These are phyloP conservation scores for Monilinia laxa DNA, from an alignment of 2,329 filamentous ascomycete genomes.

Conservation along the genomic window DNA sequence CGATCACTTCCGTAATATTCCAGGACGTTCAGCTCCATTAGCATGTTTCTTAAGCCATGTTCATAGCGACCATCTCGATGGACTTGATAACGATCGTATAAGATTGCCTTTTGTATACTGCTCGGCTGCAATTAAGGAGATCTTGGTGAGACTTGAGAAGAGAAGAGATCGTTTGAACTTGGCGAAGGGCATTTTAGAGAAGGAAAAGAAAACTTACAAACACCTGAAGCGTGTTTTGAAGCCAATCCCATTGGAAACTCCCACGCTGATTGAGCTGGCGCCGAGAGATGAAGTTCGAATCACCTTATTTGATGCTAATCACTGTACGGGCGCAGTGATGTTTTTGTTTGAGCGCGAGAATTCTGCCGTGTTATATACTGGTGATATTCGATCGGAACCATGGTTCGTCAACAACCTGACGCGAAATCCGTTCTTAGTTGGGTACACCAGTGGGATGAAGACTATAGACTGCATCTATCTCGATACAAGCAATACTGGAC, in stretches of 20 bases:
- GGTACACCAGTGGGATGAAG: conserved; percentile 67
- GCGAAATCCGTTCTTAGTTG: conserved; percentile 70
- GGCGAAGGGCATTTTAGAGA: conserved; percentile 73
- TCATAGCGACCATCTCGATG: conserved; percentile 84
- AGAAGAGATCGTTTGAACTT: conserved; percentile 80
- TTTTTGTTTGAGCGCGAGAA: conserved; percentile 77
- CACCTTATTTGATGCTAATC: conserved; percentile 87
- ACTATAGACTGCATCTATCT: conserved; percentile 80
- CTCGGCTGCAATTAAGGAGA: conserved; percentile 76
- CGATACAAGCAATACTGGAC: conserved; percentile 72
- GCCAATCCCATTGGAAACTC: conserved; percentile 77
- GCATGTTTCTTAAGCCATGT: conserved; percentile 91
- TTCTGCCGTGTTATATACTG: conserved; percentile 80
- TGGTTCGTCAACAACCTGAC: conserved; percentile 80
- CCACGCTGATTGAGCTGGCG: conserved; percentile 70
- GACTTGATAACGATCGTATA: conserved; percentile 64
- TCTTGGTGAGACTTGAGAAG: conserved; percentile 77
- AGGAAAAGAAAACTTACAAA: conserved; percentile 70
- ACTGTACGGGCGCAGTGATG: conserved; percentile 88
- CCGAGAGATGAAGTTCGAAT: conserved; percentile 70
- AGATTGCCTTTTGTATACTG: conserved; percentile 86
- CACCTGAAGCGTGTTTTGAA: conserved; percentile 75
- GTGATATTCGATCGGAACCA: conserved; percentile 79
- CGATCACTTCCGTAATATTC: conserved; percentile 72
- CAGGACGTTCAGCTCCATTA: conserved; percentile 59